These are phyloP conservation scores for Ichthyophthirius multifiliis DNA, from an alignment of 169 alveolate species.

Conservation along the genomic window DNA sequence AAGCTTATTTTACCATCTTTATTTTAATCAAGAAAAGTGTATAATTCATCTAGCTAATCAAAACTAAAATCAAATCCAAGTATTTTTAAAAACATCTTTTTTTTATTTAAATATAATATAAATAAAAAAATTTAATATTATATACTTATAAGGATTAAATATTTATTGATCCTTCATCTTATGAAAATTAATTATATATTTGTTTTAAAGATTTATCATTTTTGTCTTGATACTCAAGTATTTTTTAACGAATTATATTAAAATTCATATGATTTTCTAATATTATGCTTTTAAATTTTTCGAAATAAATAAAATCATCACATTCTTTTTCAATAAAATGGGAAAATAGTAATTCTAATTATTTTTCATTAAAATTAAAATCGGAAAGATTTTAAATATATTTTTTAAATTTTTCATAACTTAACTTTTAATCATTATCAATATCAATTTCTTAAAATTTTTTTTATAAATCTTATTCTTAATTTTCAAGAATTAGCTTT, in stretches of 20 bases:
- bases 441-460: not conserved
- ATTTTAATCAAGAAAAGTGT: not conserved
- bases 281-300: not conserved
- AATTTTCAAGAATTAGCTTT: not conserved
- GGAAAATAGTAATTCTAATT: not conserved
- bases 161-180: not conserved
- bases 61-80: not conserved
- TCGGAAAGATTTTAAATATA: not conserved
- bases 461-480: not conserved
- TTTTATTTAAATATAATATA: too few relatives aligned
- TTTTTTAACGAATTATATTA: not conserved
- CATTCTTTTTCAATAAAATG: not conserved
- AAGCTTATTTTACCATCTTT: not conserved
- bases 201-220: not conserved
- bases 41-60: not conserved
- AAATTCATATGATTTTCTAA: conserved; percentile 4
- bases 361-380: not conserved
- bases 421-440: not conserved
- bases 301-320: not conserved
- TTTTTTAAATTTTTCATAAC: not conserved
- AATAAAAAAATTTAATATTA: not conserved
- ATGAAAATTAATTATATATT: not conserved
- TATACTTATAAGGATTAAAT: not conserved
- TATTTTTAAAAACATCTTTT: not conserved
- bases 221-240: not conserved